Evolutionary conservation across 345 rosid genomes (phyloP), one percentile per base, ranked within the genome.

Genomic region (Turnera subulata): DNA sequence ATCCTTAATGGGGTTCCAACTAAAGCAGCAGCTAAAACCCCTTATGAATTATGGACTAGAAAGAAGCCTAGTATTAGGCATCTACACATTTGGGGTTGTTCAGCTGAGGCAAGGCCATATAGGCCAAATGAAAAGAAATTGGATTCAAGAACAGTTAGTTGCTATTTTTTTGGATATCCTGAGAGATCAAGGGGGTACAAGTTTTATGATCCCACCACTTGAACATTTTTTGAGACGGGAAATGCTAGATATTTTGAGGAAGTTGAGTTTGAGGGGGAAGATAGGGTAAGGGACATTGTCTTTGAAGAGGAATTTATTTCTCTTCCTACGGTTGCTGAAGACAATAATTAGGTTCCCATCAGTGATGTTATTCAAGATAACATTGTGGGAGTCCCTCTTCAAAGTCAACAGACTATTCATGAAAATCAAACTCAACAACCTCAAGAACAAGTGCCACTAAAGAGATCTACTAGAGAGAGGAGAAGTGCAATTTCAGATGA

Each of bases 391-490:
- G 2, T 2, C 3, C 16, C 37, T 40, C 11, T 21, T 43, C 38
- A 42, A 43, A 6, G 5, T 38, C 0, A 55, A 7, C 8, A 35
- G 12, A 15, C 21, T 39, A 0, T 21, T 42, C 21, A 1, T 22
- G 19, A 56, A 43, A 11, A 40, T 11, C 49, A 22, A 56, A 4
- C 32, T 56, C 48, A 39, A 33, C 44, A 17, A 22, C 35, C 11
- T 42, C 20, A 47, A 59, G 43, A 26, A 32, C 26, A 9, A 25
- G 17, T 59, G 25, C 17, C 42, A n/a, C 14, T 45, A 6, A n/a
- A 25, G 26, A 12, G 43, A 46, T 59, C 63, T n/a, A 46, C 43
- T 46, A 59, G 53, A 23, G 50, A 21, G 1, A 57, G 22, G 38
- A 57, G 21, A 44, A 57, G 25, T 22, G 50, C 25, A 5, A 59